phyloP scores from a whole-genome alignment of 768 basidiomycete species.

The Kwoniella pini region DNA sequence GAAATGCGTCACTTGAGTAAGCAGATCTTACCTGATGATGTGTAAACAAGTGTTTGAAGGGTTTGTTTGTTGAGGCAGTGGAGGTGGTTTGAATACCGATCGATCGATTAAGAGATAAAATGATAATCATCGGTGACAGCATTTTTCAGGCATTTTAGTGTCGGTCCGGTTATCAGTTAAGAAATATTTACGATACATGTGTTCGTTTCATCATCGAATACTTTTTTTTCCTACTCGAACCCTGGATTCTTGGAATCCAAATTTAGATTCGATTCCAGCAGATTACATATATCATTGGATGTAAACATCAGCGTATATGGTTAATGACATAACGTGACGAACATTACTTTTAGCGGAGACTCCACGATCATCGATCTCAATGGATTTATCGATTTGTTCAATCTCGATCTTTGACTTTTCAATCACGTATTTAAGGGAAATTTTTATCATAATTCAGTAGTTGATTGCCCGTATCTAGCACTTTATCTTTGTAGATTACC shows the following conservation, averaged over 20 bases:
- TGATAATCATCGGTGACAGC: slow-evolving; percentile 2
- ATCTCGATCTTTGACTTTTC: neutral
- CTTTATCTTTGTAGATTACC: no score
- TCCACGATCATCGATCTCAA: slow-evolving; percentile 9
- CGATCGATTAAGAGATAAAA: slow-evolving; percentile 2
- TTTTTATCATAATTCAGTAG: neutral
- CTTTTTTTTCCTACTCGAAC: no score
- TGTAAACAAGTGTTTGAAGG: no score
- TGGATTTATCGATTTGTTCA: slow-evolving; percentile 5
- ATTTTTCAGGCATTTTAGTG: neutral
- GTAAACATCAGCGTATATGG: slow-evolving; percentile 4
- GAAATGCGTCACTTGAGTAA: neutral
- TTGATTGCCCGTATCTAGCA: neutral
- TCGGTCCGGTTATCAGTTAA: neutral
- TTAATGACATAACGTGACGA: neutral
- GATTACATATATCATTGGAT: neutral
- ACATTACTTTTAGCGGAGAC: slow-evolving; percentile 9
- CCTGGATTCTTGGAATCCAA: neutral
- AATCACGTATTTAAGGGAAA: slow-evolving; percentile 2
- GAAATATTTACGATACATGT: neutral
- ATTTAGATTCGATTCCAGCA: neutral
- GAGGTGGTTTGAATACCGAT: neutral
- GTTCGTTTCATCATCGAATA: neutral
- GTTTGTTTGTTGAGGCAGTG: no score
- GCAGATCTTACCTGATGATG: neutral